These are phyloP conservation scores for Trypanosoma boissoni DNA, from an alignment of 208 protist genomes.

Conservation along the genomic window DNA sequence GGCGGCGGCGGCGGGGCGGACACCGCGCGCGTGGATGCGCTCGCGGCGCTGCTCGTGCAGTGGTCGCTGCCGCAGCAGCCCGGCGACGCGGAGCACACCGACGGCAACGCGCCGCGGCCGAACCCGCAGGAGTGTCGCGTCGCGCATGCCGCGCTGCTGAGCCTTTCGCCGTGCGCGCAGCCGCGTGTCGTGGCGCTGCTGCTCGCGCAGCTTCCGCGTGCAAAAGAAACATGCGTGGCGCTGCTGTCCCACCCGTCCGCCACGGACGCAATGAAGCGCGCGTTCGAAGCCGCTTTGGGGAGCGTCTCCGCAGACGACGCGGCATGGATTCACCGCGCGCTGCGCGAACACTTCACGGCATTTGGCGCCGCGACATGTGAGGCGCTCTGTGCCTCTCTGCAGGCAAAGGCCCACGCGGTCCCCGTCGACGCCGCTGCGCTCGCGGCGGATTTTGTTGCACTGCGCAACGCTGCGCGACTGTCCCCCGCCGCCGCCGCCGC, in stretches of 20 bases:
- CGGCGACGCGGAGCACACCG: background rate
- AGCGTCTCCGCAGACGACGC: background rate
- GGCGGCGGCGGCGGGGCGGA: background rate
- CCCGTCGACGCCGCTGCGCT: background rate
- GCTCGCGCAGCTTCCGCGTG: constrained; percentile 20
- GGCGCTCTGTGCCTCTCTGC: constrained; percentile 16
- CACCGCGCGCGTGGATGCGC: background rate
- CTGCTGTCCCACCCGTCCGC: constrained; percentile 20
- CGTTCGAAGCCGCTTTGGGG: constrained; percentile 16
- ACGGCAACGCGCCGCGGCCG: background rate
- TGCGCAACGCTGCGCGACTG: no score
- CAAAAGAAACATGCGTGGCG: constrained; percentile 25
- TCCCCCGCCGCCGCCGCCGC: no score
- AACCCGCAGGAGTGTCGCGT: constrained; percentile 23
- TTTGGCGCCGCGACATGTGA: constrained; percentile 23
- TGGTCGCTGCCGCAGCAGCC: constrained; percentile 3
- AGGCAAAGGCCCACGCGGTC: constrained; percentile 10
- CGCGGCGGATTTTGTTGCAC: no score
- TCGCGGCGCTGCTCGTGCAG: constrained; percentile 22
- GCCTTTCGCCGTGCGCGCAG: constrained; percentile 11
- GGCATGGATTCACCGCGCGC: constrained; percentile 1
- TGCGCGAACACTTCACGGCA: constrained; percentile 22
- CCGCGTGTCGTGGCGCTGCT: constrained; percentile 16
- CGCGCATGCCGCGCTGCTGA: constrained; percentile 23
- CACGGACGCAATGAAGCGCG: constrained; percentile 12